Conservation (phyloP, 352 stramenopile species). For the Pythium grandisporangium region DNA sequence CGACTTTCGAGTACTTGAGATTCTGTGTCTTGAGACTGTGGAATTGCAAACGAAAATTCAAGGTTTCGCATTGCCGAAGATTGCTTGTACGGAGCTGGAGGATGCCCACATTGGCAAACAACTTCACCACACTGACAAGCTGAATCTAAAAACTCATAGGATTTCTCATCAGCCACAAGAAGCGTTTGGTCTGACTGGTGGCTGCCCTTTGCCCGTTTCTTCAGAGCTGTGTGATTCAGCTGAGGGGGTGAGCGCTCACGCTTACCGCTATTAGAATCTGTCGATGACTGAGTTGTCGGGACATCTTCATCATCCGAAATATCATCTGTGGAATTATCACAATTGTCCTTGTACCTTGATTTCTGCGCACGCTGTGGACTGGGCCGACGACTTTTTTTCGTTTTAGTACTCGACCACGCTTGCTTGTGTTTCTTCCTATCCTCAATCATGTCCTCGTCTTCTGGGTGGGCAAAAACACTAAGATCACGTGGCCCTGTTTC, state of each 20-base stretch:
- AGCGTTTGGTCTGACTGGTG: constrained; percentile 3
- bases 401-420: too few relatives aligned
- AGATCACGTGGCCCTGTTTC: constrained; percentile 1
- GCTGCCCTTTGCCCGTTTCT: constrained; percentile 18
- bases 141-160: constrained; percentile 21
- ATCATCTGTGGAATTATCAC: too few relatives aligned
- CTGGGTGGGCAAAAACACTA: constrained; percentile 1
- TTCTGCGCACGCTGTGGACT: too few relatives aligned
- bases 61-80: constrained; percentile 40
- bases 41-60: constrained; percentile 54
- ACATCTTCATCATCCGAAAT: constrained; percentile 24
- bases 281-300: constrained; percentile 31
- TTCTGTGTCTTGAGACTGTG: constrained; percentile 47
- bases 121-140: constrained; percentile 14
- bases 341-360: too few relatives aligned
- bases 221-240: constrained; percentile 12
- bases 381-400: too few relatives aligned
- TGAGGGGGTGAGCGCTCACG: constrained; percentile 6
- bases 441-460: constrained; percentile 6
- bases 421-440: constrained; percentile 11
- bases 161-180: constrained; percentile 29
- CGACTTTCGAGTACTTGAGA: constrained; percentile 24
- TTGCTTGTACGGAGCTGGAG: not conserved
- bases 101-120: constrained; percentile 11
- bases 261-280: not conserved